Conservation (phyloP, 345 rosid species). For the Populus alba region DNA sequence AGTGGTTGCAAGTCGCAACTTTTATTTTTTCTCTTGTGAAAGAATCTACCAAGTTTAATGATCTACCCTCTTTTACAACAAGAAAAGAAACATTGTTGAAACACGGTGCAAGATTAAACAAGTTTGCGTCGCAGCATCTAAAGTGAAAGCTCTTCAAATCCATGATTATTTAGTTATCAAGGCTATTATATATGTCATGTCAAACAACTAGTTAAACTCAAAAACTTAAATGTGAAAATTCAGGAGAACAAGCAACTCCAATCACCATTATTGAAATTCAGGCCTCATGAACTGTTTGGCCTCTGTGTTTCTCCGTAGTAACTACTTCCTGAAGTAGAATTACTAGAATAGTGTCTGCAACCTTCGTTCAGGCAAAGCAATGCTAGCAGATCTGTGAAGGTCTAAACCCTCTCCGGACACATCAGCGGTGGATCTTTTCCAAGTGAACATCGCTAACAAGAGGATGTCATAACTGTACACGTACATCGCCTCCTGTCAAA, state of each 20-base stretch:
- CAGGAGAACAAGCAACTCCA: neutral
- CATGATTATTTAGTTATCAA: too few relatives aligned
- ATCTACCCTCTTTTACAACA: too few relatives aligned
- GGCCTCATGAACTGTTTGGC: neutral
- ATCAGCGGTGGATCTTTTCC: slow-evolving; percentile 15
- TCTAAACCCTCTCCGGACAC: slow-evolving; percentile 13
- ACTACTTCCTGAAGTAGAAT: neutral
- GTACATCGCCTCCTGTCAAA: slow-evolving; percentile 15
- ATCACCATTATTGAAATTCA: neutral
- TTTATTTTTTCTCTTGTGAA: neutral
- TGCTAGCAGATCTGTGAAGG: neutral
- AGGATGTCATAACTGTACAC: slow-evolving; percentile 14
- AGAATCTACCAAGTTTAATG: neutral
- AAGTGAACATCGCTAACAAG: slow-evolving; percentile 21
- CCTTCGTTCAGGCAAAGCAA: slow-evolving; percentile 4
- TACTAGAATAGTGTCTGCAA: neutral
- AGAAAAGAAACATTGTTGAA: too few relatives aligned
- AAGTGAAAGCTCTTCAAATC: too few relatives aligned
- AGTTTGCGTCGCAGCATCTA: too few relatives aligned
- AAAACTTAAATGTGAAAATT: neutral
- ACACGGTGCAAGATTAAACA: too few relatives aligned
- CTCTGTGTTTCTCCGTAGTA: neutral
- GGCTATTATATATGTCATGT: too few relatives aligned
- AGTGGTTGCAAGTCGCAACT: neutral
- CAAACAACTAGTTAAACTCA: too few relatives aligned